phyloP scores from a whole-genome alignment of 164 flowering plant genomes.

The Warburgia ugandensis region DNA sequence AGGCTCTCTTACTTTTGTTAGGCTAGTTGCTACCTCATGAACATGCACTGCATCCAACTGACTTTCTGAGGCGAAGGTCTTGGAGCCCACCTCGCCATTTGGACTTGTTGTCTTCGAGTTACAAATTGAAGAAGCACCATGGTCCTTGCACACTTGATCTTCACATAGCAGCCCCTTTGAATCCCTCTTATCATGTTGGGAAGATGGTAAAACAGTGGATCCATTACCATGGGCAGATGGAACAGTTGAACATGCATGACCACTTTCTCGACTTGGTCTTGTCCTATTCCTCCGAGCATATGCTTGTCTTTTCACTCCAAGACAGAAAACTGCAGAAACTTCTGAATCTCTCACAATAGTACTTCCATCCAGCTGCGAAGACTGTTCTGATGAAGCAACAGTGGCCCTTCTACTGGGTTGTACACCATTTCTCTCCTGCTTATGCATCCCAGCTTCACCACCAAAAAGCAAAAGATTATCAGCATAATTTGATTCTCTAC shows the following conservation, averaged over 20 bases:
- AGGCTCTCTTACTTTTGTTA: slow-evolving; percentile 14
- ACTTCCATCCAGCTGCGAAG: slow-evolving; percentile 44
- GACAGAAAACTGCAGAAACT: slow-evolving; percentile 55
- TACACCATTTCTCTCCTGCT: slow-evolving; percentile 33
- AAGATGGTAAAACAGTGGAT: slow-evolving; percentile 31
- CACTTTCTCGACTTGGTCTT: slow-evolving; percentile 55
- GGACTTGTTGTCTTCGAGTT: slow-evolving; percentile 33
- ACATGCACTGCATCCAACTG: slow-evolving; percentile 28
- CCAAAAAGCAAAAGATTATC: slow-evolving; percentile 83
- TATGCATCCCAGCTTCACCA: slow-evolving; percentile 55
- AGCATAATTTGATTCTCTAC: slow-evolving; percentile 75
- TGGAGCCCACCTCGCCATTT: slow-evolving; percentile 28
- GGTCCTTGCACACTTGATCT: slow-evolving; percentile 30
- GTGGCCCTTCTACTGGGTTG: slow-evolving; percentile 35
- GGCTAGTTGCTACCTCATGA: slow-evolving; percentile 15
- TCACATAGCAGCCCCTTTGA: slow-evolving; percentile 35
- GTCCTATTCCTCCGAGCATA: slow-evolving; percentile 84
- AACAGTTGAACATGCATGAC: slow-evolving; percentile 47
- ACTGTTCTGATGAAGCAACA: slow-evolving; percentile 47
- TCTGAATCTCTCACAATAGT: slow-evolving; percentile 61
- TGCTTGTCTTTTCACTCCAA: slow-evolving; percentile 41
- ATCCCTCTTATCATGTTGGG: slow-evolving; percentile 47
- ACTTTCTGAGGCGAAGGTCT: slow-evolving; percentile 25
- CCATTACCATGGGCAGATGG: slow-evolving; percentile 35
- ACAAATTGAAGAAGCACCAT: slow-evolving; percentile 23